Evolutionary conservation across 2,329 filamentous ascomycete genomes (phyloP).

Genomic region (Arachnomyces sp.): DNA sequence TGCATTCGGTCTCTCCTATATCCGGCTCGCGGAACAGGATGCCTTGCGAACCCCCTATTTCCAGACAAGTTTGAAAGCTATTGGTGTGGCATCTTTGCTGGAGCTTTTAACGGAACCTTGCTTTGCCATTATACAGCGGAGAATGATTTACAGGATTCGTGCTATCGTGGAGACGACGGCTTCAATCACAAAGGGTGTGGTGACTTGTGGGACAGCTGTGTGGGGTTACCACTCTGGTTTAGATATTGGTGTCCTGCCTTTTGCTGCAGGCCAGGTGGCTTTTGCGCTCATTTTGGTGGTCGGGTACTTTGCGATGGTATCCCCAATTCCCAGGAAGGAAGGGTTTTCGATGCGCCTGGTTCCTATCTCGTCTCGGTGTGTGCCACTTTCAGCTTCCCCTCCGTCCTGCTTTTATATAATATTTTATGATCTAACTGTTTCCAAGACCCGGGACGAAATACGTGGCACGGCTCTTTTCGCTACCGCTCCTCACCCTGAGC

Average conservation of each 20-base stretch:
- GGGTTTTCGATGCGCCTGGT: slow-evolving; percentile 61
- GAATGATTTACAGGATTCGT: slow-evolving; percentile 68
- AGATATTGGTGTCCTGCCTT: slow-evolving; percentile 70
- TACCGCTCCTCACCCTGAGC: slow-evolving; percentile 61
- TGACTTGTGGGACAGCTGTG: slow-evolving; percentile 63
- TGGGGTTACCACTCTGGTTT: slow-evolving; percentile 47
- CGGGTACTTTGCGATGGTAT: slow-evolving; percentile 61
- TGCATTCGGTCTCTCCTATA: slow-evolving; percentile 60
- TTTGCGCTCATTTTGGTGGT: slow-evolving; percentile 62
- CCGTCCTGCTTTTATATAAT: slow-evolving; percentile 12
- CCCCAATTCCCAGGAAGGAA: slow-evolving; percentile 45
- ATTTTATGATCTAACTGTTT: slow-evolving; percentile 8
- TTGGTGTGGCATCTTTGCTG: slow-evolving; percentile 51
- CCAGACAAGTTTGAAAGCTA: slow-evolving; percentile 44
- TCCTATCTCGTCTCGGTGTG: slow-evolving; percentile 36
- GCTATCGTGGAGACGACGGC: slow-evolving; percentile 76
- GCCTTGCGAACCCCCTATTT: slow-evolving; percentile 56
- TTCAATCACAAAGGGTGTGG: slow-evolving; percentile 65
- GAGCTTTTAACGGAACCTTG: slow-evolving; percentile 82
- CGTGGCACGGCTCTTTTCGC: slow-evolving; percentile 55
- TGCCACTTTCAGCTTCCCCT: slow-evolving; percentile 4
- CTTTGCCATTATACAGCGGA: slow-evolving; percentile 79
- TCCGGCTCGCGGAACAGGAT: slow-evolving; percentile 44
- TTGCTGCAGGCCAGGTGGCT: slow-evolving; percentile 74
- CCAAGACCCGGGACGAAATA: slow-evolving; percentile 35